Evolutionary conservation across 2,329 filamentous ascomycete species (phyloP), one percentile per base, ranked within the genome.

Genomic region (Alternaria brassicicola): DNA sequence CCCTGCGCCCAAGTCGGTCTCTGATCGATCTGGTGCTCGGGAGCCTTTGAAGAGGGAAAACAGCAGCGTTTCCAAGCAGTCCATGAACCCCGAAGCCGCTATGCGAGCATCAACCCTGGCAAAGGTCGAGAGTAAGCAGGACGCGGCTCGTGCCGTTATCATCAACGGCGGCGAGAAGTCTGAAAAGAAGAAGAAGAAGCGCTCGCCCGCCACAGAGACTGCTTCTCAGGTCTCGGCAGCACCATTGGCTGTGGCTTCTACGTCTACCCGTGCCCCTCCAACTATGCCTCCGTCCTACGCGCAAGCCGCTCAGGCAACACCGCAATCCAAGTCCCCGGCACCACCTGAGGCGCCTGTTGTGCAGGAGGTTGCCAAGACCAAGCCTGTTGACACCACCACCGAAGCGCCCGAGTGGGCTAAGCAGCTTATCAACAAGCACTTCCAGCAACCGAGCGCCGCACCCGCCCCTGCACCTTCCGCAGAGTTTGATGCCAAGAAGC

Each of bases 101-200:
- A 74, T 76, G 64, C 74, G 76, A 52, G 76, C 76, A 50, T 76
- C 76, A 15, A 78, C 77, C 12, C 68, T 78, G 25, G 76, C 76
- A n/a, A 78, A 77, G 61, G 76, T 78, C 6, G 77, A 78, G 67
- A 77, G 73, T 49, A 78, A 78, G 64, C 77, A 78, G 56, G 77
- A 78, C 51, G 74, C 76, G 41, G 75, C 70, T 59, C 76, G 76
- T 28, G 74, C 76, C 59, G 77, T 76, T 15, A 73, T 78, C 31
- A 73, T 78, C 54, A 80, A 79, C 43, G 76, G 75, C 33, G 75
- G 72, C 49, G 75, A 76, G 59, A 79, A 77, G 63, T 72, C 71
- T 1, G 74, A 80, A 35, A 82, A 81, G 71, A 89, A 92, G 68
- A 91, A 86, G 72, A 85, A 92, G 82, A 94, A 92, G 82, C 85